A percentile compares a stretch with the other conserved stretches of the same genome.
Conservation (phyloP, 768 basidiomycete genomes). For the Tylopilus vinaceipallidus region DNA sequence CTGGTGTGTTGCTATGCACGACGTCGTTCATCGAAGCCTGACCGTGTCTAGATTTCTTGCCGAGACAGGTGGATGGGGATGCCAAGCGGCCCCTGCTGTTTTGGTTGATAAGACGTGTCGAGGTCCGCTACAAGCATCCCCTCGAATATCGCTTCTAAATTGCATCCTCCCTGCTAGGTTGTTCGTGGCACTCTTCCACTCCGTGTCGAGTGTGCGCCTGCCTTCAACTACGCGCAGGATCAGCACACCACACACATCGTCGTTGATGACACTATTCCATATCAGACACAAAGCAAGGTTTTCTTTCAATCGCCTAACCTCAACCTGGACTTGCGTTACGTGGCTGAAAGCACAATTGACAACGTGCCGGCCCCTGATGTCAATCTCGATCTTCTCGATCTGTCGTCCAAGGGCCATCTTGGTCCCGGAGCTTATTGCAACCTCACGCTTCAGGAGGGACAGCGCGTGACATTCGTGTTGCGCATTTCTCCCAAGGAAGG, state of each 20-base stretch:
- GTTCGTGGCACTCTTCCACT: constrained; percentile 82
- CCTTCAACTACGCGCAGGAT: constrained; percentile 91
- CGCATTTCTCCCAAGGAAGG: constrained; percentile 57
- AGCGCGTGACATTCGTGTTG: constrained; percentile 86
- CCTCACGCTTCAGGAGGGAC: constrained; percentile 75
- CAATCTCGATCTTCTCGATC: constrained; percentile 58
- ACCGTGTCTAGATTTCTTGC: constrained; percentile 64
- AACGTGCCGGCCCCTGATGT: constrained; percentile 52
- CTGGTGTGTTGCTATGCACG: constrained; percentile 44
- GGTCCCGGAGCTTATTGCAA: constrained; percentile 61
- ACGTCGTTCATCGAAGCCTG: neutral
- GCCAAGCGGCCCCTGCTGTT: constrained; percentile 65
- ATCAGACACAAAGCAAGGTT: constrained; percentile 50
- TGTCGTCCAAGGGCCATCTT: constrained; percentile 69
- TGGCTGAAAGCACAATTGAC: constrained; percentile 56
- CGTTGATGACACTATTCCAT: constrained; percentile 44
- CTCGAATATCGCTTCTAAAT: neutral
- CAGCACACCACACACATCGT: constrained; percentile 63
- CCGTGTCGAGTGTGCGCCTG: constrained; percentile 88
- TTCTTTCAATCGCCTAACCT: constrained; percentile 59
- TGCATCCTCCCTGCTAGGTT: constrained; percentile 40
- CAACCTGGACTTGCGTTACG: constrained; percentile 73
- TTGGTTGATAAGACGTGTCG: constrained; percentile 83
- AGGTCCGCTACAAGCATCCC: constrained; percentile 37
- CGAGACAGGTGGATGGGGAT: constrained; percentile 48